phyloP scores from a whole-genome alignment of 108 stramenopile species.

The Fistulifera pelliculosa region DNA sequence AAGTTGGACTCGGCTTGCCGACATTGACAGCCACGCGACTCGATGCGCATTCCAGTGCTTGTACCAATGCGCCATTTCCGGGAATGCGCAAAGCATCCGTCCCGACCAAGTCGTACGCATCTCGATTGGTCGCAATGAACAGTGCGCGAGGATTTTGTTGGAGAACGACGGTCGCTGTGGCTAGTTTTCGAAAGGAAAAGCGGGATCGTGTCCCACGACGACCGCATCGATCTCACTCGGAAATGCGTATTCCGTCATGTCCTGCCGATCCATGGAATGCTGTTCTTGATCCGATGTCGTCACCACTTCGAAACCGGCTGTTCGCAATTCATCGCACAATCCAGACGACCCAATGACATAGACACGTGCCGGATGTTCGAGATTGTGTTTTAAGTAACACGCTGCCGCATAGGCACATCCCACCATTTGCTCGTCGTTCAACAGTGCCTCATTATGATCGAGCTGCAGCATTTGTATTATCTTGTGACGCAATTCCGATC shows the following conservation, averaged over 20 bases:
- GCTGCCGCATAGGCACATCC: slow-evolving; percentile 60
- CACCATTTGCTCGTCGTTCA: slow-evolving; percentile 65
- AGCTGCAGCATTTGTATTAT: slow-evolving; percentile 27
- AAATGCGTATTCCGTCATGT: slow-evolving; percentile 49
- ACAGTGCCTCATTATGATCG: slow-evolving; percentile 9
- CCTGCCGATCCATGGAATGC: slow-evolving; percentile 54
- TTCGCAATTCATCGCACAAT: slow-evolving; percentile 53
- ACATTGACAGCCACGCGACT: slow-evolving; percentile 57
- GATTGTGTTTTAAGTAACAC: slow-evolving; percentile 21
- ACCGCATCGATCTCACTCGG: slow-evolving; percentile 53
- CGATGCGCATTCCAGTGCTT: slow-evolving; percentile 56
- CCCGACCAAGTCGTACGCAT: slow-evolving; percentile 68
- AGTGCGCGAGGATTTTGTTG: slow-evolving; percentile 59
- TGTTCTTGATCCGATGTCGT: slow-evolving; percentile 3
- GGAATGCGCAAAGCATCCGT: slow-evolving; percentile 58
- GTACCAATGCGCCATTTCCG: slow-evolving; percentile 63
- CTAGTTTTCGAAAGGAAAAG: slow-evolving; percentile 73
- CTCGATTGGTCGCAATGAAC: slow-evolving; percentile 75
- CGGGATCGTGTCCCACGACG: slow-evolving; percentile 67
- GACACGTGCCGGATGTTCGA: slow-evolving; percentile 15
- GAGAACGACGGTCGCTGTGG: slow-evolving; percentile 63
- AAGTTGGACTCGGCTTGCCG: slow-evolving; percentile 61
- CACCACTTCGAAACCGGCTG: slow-evolving; percentile 41
- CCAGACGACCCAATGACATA: slow-evolving; percentile 78
- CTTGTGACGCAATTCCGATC: slow-evolving; percentile 51